Conservation (phyloP, 2,329 filamentous ascomycete genomes). For the Akanthomyces uredinophilus region DNA sequence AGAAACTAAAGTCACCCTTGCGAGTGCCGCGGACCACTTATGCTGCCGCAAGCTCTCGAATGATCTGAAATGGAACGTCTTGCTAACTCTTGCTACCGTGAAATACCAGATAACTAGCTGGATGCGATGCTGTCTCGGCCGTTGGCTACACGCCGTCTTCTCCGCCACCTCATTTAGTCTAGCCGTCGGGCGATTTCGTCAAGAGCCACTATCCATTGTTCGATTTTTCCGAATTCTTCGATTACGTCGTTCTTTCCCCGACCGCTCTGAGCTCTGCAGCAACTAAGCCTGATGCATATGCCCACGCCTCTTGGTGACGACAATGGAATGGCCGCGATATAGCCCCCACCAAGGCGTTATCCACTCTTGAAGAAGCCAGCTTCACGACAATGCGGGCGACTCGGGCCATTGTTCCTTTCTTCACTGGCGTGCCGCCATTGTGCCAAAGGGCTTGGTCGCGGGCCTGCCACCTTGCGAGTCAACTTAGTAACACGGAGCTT, state of each 20-base stretch:
- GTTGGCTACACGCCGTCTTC: background rate
- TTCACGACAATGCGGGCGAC: background rate
- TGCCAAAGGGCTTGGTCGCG: background rate
- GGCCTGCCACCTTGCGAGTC: background rate
- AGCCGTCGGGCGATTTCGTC: background rate
- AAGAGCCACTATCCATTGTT: background rate
- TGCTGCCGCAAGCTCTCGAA: background rate
- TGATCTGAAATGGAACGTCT: background rate
- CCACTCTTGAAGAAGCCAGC: constrained; percentile 2
- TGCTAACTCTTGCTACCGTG: background rate
- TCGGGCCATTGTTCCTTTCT: constrained; percentile 5
- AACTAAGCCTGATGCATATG: background rate
- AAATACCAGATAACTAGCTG: no score
- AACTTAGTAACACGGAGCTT: background rate
- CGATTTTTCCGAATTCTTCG: background rate
- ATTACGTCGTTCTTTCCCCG: background rate
- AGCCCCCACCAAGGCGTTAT: constrained; percentile 2
- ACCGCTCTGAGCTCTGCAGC: background rate
- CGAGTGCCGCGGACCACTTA: background rate
- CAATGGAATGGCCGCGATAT: constrained; percentile 5
- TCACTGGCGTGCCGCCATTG: background rate
- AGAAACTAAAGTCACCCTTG: background rate
- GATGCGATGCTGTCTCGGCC: background rate
- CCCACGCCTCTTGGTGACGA: constrained; percentile 1
- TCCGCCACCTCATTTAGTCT: background rate